Conservation (phyloP, 2,329 filamentous ascomycete genomes). For the Scytalidium sp. region DNA sequence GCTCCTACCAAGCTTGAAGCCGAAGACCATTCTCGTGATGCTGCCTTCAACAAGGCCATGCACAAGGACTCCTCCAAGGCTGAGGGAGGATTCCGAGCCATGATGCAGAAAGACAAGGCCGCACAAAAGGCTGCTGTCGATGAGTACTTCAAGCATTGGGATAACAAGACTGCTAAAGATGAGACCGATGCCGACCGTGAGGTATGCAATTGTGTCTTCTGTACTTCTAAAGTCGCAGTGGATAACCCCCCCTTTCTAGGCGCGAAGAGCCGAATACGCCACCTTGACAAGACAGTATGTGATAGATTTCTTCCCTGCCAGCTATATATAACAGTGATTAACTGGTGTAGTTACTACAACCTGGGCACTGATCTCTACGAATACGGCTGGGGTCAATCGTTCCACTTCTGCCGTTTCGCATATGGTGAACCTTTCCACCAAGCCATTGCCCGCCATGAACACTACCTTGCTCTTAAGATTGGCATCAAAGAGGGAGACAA, state of each 20-base stretch:
- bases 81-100: slow-evolving; percentile 72
- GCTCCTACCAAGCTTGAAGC: slow-evolving; percentile 57
- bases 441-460: slow-evolving; percentile 93
- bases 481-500: slow-evolving; percentile 82
- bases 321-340: slow-evolving; percentile 10
- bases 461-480: slow-evolving; percentile 92
- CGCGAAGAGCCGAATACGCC: slow-evolving; percentile 82
- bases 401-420: slow-evolving; percentile 96
- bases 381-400: slow-evolving; percentile 93
- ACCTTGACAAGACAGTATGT: slow-evolving; percentile 87
- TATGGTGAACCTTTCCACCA: slow-evolving; percentile 83
- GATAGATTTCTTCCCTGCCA: background rate
- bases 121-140: slow-evolving; percentile 81
- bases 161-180: slow-evolving; percentile 71
- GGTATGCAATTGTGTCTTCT: slow-evolving; percentile 45
- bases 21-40: slow-evolving; percentile 83
- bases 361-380: slow-evolving; percentile 95
- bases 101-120: slow-evolving; percentile 76
- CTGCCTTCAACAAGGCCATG: slow-evolving; percentile 83
- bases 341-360: slow-evolving; percentile 77
- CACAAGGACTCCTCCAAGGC: slow-evolving; percentile 68
- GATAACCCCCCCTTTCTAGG: slow-evolving; percentile 39
- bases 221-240: background rate
- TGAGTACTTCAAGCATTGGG: slow-evolving; percentile 97
- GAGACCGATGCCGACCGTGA: slow-evolving; percentile 83